Evolutionary conservation across 2,329 filamentous ascomycete species (phyloP).

Genomic region (Hymenoscyphus salicellus): DNA sequence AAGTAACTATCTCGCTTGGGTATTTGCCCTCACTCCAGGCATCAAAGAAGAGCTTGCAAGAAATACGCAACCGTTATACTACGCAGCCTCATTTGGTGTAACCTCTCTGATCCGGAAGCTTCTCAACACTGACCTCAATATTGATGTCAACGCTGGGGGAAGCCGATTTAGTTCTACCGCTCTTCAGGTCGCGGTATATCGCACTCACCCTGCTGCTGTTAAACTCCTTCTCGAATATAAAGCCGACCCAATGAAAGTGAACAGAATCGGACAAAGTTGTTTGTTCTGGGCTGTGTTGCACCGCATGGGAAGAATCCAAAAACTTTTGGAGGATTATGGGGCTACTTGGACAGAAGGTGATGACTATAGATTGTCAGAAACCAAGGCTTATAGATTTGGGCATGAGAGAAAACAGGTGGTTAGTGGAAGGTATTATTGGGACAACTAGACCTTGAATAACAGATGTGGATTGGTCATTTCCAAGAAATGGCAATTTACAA

Average conservation of each 20-base stretch:
- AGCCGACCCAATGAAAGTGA: neutral
- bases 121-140: neutral
- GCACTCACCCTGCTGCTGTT: neutral
- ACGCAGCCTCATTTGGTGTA: slow-evolving; percentile 6
- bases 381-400: neutral
- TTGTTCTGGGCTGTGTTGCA: neutral
- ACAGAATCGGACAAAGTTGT: neutral
- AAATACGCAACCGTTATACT: slow-evolving; percentile 2
- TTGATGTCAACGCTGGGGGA: neutral
- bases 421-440: too few relatives aligned
- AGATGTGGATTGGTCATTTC: too few relatives aligned
- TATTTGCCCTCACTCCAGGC: neutral
- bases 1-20: neutral
- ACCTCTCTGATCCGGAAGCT: neutral
- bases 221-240: neutral
- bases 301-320: neutral
- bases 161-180: neutral
- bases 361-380: neutral
- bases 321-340: neutral
- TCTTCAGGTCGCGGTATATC: slow-evolving; percentile 4
- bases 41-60: neutral
- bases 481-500: too few relatives aligned
- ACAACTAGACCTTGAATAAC: too few relatives aligned
- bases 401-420: neutral
- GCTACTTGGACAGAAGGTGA: neutral